Evolutionary conservation across 2,329 filamentous ascomycete species (phyloP), one percentile per base, ranked within the genome.

Genomic region (Coleophoma eucalyptorum): DNA sequence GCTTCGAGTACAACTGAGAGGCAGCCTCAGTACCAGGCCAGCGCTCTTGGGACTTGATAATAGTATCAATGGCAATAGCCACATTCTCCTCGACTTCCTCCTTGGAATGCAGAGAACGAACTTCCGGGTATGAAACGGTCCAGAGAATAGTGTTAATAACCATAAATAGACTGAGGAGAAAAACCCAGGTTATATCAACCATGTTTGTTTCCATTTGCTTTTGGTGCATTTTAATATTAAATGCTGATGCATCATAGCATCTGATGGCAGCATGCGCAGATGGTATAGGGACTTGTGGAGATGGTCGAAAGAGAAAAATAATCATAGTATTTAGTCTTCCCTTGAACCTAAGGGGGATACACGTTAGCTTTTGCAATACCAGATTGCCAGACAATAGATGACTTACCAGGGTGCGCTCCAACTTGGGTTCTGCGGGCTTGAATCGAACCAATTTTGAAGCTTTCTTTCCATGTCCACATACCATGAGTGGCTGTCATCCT

Each of bases 161-260:
- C 83, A 95, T 94, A 72, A 95, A 97, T 38, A 97, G 79, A 18
- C 87, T 85, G 52, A 96, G 80, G 1, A 96, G 83, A 63, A 96
- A 96, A 41, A 96, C 86, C 93, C 93, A 97, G 1, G 92, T 97
- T 53, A 97, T 77, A 64, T 97, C 93, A 11, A 94, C 83, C 19
- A 84, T 84, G 13, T 81, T 79, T 15, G 80, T 84, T 57, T 86
- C 81, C 63, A 96, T 87, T 67, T 96, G 91, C 61, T 87, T 84
- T 64, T 83, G 83, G 42, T 91, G 87, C 65, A 93, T 83, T 57
- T 86, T 79, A 60, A 97, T 89, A 64, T 96, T 92, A 68, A 84
- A 89, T 11, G 85, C 78, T 43, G 90, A 86, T 38, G 90, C 91
- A 43, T 94, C 85, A 63, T 88, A 97, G 65, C 92, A 97, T 58